Base-by-base conservation (phyloP, 306 rosid species). In the Echinosophora koreensis region DNA sequence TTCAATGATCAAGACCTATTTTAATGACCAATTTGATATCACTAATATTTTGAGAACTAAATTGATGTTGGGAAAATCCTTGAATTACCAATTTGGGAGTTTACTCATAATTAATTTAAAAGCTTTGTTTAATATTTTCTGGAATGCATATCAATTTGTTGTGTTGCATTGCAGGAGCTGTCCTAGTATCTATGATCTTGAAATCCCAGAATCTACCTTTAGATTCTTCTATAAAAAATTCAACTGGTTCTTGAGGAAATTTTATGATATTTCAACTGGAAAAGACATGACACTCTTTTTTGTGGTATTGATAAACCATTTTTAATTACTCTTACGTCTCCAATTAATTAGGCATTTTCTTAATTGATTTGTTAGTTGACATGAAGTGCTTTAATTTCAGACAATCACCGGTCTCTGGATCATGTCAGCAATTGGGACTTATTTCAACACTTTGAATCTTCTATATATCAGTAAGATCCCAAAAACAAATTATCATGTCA, bases 201-300 rank as follows among this genome's bases (percentile, higher is more conserved):
- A 74, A 80, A 84, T 91, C 59, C 63, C 88, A 37, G 83, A 87
- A 51, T 67, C 86, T 11, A 67, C 88, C 47, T 72, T 61, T 28
- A 70, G 57, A 77, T 82, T 37, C 75, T 42, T 81, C 14, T 50
- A 67, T 16, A 63, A 6, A 55, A 81, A 52, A 41, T 14, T 87
- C 38, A 86, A 87, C 79, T 64, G 66, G 74, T 71, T 83, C 77
- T 76, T 88, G 59, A 16, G 69, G 61, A 79, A 8, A 41, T 80
- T 87, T 68, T 87, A 69, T 35, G 85, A 85, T 34, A 84, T 88
- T 79, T 80, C 90, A 79, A 82, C 79, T 3, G 95, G 93, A 6
- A 73, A 88, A 79, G 83, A 91, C 69, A 69, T 85, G 4, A 84
- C 63, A 80, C 76, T 79, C 75, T 83, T 89, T 67, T 65, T 86